A percentile compares a stretch with the other conserved stretches of the same genome.
Conservation (phyloP, 1,139 yeast genomes). For the Yamadazyma diddensiae region DNA sequence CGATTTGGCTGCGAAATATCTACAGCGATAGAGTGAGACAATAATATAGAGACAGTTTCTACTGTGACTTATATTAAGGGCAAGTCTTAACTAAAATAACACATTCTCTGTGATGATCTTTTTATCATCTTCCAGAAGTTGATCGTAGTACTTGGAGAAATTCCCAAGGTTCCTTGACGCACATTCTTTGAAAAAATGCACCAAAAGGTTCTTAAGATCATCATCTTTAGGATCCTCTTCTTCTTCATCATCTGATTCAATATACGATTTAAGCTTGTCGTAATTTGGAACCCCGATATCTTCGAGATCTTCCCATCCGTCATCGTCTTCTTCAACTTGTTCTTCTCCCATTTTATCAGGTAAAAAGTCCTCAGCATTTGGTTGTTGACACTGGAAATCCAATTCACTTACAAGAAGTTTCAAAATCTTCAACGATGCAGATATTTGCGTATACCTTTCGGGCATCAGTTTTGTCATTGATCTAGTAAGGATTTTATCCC, state of each 20-base stretch:
- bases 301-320: constrained; percentile 82
- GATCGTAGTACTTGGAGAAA: constrained; percentile 53
- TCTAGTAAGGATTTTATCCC: constrained; percentile 71
- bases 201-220: constrained; percentile 45
- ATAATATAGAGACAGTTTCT: too few relatives aligned
- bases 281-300: constrained; percentile 59
- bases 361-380: constrained; percentile 38
- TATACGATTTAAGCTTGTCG: constrained; percentile 55
- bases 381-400: constrained; percentile 53
- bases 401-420: constrained; percentile 71
- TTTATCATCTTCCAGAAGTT: constrained; percentile 57
- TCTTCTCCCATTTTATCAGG: constrained; percentile 24
- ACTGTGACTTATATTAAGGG: too few relatives aligned
- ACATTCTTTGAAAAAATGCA: constrained; percentile 63
- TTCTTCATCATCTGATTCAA: constrained; percentile 45
- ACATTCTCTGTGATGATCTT: constrained; percentile 46
- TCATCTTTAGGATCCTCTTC: constrained; percentile 37
- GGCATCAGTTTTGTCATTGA: constrained; percentile 77
- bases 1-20: constrained; percentile 4
- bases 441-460: constrained; percentile 57
- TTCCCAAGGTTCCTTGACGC: constrained; percentile 51
- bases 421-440: constrained; percentile 71
- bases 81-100: constrained; percentile 6
- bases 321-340: constrained; percentile 48
- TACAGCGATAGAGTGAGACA: too few relatives aligned